These are phyloP conservation scores for Sicyos baderoa DNA, from an alignment of 306 rosid species.

Conservation along the genomic window DNA sequence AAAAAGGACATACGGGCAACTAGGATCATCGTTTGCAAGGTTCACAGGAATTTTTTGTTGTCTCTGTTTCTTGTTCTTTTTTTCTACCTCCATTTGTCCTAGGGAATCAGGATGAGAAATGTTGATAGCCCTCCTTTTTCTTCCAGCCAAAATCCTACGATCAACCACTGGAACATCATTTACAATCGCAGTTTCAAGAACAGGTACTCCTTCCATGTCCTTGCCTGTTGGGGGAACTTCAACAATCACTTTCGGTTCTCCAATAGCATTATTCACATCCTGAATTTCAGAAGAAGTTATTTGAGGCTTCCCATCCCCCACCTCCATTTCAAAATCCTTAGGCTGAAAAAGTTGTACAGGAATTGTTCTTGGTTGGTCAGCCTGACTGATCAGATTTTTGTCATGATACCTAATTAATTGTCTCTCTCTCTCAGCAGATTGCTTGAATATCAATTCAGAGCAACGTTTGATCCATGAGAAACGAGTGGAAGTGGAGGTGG, in stretches of 20 bases:
- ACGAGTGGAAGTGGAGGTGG: constrained; percentile 44
- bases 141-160: too few relatives aligned
- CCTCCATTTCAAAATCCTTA: constrained; percentile 15
- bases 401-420: constrained; percentile 25
- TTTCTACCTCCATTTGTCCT: too few relatives aligned
- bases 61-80: too few relatives aligned
- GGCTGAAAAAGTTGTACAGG: constrained; percentile 19
- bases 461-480: constrained; percentile 74
- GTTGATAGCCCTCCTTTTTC: too few relatives aligned
- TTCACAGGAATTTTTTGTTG: too few relatives aligned
- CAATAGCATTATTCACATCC: constrained; percentile 35
- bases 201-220: constrained; percentile 21
- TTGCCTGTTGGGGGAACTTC: constrained; percentile 58
- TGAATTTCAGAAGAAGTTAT: constrained; percentile 30
- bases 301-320: constrained; percentile 31
- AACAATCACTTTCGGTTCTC: constrained; percentile 77
- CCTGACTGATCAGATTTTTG: constrained; percentile 22
- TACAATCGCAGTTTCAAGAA: constrained; percentile 28
- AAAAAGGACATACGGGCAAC: too few relatives aligned
- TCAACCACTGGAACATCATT: constrained; percentile 26
- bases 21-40: too few relatives aligned
- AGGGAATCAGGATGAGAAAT: too few relatives aligned
- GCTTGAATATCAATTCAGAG: constrained; percentile 54
- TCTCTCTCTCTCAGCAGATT: constrained; percentile 42
- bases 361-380: constrained; percentile 8